Evolutionary conservation across 2,329 filamentous ascomycete genomes (phyloP).

Genomic region (Chrysosporium queenslandicum): DNA sequence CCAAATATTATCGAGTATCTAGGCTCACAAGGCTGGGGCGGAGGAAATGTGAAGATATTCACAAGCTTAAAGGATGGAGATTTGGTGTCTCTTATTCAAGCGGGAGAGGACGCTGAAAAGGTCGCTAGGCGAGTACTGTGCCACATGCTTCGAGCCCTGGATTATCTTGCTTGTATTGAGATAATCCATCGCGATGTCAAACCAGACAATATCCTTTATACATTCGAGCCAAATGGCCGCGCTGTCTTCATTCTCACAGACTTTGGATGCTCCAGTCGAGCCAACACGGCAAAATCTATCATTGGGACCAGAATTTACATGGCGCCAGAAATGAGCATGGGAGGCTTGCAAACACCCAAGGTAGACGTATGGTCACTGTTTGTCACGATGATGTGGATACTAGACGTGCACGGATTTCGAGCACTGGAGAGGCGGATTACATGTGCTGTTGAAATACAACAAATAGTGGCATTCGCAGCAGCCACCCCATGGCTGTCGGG

Average conservation of each 20-base stretch:
- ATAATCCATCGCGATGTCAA: slow-evolving; percentile 21
- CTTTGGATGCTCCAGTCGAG: slow-evolving; percentile 19
- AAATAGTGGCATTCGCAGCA: background rate
- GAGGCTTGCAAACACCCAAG: slow-evolving; percentile 17
- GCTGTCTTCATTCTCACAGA: slow-evolving; percentile 20
- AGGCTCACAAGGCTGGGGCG: background rate
- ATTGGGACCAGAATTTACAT: slow-evolving; percentile 16
- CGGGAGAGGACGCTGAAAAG: background rate
- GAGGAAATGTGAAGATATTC: slow-evolving; percentile 12
- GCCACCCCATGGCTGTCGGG: background rate
- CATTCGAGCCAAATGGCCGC: slow-evolving; percentile 1
- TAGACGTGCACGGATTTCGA: slow-evolving; percentile 1
- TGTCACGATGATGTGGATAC: slow-evolving; percentile 11
- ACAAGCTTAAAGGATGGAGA: slow-evolving; percentile 13
- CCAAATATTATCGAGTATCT: slow-evolving; percentile 3
- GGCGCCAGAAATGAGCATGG: slow-evolving; percentile 17
- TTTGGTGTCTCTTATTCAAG: background rate
- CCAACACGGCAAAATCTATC: slow-evolving; percentile 9
- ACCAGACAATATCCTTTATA: slow-evolving; percentile 22
- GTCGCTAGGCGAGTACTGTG: background rate
- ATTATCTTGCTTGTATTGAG: slow-evolving; percentile 16
- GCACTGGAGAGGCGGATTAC: background rate
- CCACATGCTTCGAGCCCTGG: slow-evolving; percentile 20
- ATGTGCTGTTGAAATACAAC: background rate
- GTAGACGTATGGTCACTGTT: slow-evolving; percentile 21